These are phyloP conservation scores for Hymenoscyphus fructigenus DNA, from an alignment of 2,329 filamentous ascomycete genomes.

Conservation along the genomic window DNA sequence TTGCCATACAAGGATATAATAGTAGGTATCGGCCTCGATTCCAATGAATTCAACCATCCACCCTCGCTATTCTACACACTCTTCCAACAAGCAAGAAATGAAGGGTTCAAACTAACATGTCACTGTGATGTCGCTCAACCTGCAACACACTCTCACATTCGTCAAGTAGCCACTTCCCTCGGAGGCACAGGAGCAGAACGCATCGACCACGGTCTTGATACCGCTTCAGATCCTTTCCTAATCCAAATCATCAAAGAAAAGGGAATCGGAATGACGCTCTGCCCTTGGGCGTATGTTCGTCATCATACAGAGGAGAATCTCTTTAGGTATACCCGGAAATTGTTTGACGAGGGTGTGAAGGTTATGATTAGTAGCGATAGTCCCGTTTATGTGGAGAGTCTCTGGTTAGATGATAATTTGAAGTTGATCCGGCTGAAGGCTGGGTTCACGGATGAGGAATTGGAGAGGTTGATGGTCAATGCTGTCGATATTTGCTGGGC, in stretches of 20 bases:
- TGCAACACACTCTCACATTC: slow-evolving; percentile 36
- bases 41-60: slow-evolving; percentile 53
- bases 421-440: slow-evolving; percentile 11
- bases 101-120: slow-evolving; percentile 43
- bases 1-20: slow-evolving; percentile 29
- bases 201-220: slow-evolving; percentile 69
- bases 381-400: slow-evolving; percentile 46
- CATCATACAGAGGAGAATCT: slow-evolving; percentile 39
- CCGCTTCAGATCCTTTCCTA: slow-evolving; percentile 55
- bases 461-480: slow-evolving; percentile 42
- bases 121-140: neutral
- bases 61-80: slow-evolving; percentile 58
- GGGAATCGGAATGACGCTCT: slow-evolving; percentile 64
- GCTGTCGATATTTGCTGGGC: slow-evolving; percentile 49
- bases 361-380: slow-evolving; percentile 45
- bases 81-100: slow-evolving; percentile 51
- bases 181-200: slow-evolving; percentile 58
- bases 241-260: slow-evolving; percentile 36
- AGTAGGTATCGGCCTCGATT: slow-evolving; percentile 63
- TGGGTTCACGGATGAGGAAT: slow-evolving; percentile 34
- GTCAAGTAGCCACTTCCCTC: slow-evolving; percentile 56
- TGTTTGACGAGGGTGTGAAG: slow-evolving; percentile 42
- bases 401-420: slow-evolving; percentile 47
- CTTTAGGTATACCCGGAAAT: slow-evolving; percentile 41
- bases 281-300: slow-evolving; percentile 68